Evolutionary conservation across 2,329 filamentous ascomycete species (phyloP).

Genomic region (Sclerotinia spermophila): DNA sequence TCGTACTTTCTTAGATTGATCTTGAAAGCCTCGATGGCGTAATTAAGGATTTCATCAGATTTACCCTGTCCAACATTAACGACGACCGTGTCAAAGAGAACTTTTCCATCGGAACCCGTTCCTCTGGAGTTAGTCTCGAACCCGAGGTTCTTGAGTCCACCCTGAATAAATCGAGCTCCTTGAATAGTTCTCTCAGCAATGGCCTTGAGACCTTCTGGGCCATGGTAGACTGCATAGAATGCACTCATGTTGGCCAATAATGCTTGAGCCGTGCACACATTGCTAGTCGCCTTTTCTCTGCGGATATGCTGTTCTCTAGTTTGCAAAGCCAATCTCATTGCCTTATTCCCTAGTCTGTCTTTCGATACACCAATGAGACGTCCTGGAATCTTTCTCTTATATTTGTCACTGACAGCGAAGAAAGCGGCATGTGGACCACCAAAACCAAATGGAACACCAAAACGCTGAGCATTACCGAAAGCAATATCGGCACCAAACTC

Average conservation of each 20-base stretch:
- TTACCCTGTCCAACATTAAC: slow-evolving; percentile 54
- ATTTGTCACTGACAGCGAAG: slow-evolving; percentile 85
- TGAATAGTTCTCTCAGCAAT: slow-evolving; percentile 78
- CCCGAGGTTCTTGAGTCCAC: slow-evolving; percentile 59
- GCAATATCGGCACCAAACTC: slow-evolving; percentile 95
- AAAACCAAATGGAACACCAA: slow-evolving; percentile 87
- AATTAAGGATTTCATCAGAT: slow-evolving; percentile 49
- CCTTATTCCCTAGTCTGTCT: slow-evolving; percentile 77
- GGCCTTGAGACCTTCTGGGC: slow-evolving; percentile 73
- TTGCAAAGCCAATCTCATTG: slow-evolving; percentile 80
- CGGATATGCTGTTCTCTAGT: slow-evolving; percentile 95
- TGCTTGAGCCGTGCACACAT: slow-evolving; percentile 94
- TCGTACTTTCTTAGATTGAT: slow-evolving; percentile 64
- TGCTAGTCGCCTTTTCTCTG: slow-evolving; percentile 94
- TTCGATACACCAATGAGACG: slow-evolving; percentile 88
- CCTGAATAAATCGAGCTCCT: slow-evolving; percentile 66
- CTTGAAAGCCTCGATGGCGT: slow-evolving; percentile 47
- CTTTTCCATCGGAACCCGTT: slow-evolving; percentile 52
- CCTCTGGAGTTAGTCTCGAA: slow-evolving; percentile 59
- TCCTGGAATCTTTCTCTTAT: slow-evolving; percentile 92
- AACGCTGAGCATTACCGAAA: slow-evolving; percentile 86
- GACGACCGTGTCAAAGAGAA: slow-evolving; percentile 77
- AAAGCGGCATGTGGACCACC: slow-evolving; percentile 96
- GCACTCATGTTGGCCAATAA: slow-evolving; percentile 93
- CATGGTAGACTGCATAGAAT: slow-evolving; percentile 92